Evolutionary conservation across 805 yeast genomes (phyloP).

Genomic region (Yarrowia hollandica): DNA sequence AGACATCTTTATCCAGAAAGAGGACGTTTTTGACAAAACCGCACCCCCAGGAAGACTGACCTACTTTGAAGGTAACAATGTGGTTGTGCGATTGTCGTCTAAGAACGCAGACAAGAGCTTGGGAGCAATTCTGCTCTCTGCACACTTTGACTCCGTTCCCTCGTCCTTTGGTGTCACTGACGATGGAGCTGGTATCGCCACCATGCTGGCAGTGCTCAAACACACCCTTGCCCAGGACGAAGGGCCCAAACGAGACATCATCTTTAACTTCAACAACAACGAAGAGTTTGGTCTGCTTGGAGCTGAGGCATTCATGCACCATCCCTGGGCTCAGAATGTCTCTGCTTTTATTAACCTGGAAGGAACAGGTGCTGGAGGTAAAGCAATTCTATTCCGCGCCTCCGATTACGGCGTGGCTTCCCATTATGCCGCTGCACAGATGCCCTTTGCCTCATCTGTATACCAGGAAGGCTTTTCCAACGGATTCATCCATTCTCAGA

Average conservation of each 20-base stretch:
- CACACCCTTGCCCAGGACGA: slow-evolving; percentile 43
- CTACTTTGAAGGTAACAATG: slow-evolving; percentile 81
- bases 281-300: slow-evolving; percentile 89
- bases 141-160: slow-evolving; percentile 90
- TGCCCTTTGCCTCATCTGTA: slow-evolving; percentile 77
- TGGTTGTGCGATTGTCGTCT: slow-evolving; percentile 60
- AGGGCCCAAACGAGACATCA: slow-evolving; percentile 64
- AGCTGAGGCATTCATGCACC: slow-evolving; percentile 68
- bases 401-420: slow-evolving; percentile 72
- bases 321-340: slow-evolving; percentile 67
- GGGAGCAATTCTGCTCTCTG: slow-evolving; percentile 64
- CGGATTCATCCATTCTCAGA: slow-evolving; percentile 71
- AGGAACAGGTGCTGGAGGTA: slow-evolving; percentile 92
- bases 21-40: slow-evolving; percentile 46
- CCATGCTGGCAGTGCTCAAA: slow-evolving; percentile 69
- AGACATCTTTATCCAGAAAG: slow-evolving; percentile 50
- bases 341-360: slow-evolving; percentile 71
- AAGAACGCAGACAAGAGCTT: slow-evolving; percentile 37
- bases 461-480: slow-evolving; percentile 83
- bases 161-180: slow-evolving; percentile 86
- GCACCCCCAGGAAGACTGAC: slow-evolving; percentile 51
- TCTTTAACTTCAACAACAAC: slow-evolving; percentile 84
- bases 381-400: slow-evolving; percentile 79
- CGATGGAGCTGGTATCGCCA: slow-evolving; percentile 86
- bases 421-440: slow-evolving; percentile 50